These are phyloP conservation scores for Penicillium thymicola DNA, from an alignment of 2,329 filamentous ascomycete species.

Conservation along the genomic window DNA sequence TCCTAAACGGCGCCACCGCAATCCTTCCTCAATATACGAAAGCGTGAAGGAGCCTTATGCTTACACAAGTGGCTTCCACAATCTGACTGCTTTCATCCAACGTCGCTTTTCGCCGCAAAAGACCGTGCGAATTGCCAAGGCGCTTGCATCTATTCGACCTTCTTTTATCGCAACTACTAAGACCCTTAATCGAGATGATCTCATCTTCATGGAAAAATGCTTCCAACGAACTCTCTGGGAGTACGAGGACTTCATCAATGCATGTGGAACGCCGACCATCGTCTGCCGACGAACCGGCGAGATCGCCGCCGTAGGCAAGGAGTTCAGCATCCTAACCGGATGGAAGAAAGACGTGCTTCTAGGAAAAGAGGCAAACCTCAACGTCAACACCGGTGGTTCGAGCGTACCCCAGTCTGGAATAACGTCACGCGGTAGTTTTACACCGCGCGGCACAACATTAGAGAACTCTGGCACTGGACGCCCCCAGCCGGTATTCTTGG, in stretches of 20 bases:
- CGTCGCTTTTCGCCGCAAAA: conserved; percentile 74
- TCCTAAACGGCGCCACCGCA: conserved; percentile 55
- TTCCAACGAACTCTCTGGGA: conserved; percentile 90
- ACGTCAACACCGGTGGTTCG: conserved; percentile 69
- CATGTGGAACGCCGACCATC: conserved; percentile 84
- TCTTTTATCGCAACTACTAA: conserved; percentile 90
- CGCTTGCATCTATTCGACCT: conserved; percentile 82
- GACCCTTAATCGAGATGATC: conserved; percentile 80
- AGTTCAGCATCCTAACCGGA: conserved; percentile 91
- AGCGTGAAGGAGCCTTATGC: conserved; percentile 87
- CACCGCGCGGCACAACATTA: conserved; percentile 45
- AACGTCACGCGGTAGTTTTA: conserved; percentile 47
- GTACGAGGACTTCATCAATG: conserved; percentile 87
- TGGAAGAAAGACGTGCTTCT: conserved; percentile 89
- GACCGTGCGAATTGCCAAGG: conserved; percentile 77
- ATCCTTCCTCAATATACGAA: conserved; percentile 83
- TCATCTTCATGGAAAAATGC: conserved; percentile 97
- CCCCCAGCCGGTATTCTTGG: conserved; percentile 79
- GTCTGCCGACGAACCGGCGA: conserved; percentile 91
- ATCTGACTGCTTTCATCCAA: conserved; percentile 74
- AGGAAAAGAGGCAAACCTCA: conserved; percentile 81
- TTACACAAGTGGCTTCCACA: conserved; percentile 87
- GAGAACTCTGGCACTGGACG: conserved; percentile 44
- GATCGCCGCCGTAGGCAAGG: conserved; percentile 91
- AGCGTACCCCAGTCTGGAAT: conserved; percentile 35